Base-by-base conservation (phyloP, 2,329 filamentous ascomycete species). In the Epichloe hybrida region DNA sequence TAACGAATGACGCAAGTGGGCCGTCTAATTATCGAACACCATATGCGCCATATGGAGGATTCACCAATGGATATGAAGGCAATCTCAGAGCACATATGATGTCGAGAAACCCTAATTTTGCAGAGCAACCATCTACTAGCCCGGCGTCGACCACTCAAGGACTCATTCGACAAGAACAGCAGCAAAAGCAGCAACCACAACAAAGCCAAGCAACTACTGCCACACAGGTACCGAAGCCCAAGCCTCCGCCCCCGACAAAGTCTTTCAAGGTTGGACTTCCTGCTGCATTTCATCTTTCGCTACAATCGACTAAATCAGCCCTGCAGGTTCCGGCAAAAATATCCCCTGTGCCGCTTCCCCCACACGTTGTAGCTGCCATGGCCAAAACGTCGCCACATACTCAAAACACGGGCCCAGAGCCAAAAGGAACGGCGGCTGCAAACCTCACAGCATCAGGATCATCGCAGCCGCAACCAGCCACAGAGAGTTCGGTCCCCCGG, bases 41-140 rank as follows among this genome's bases (percentile, higher is more conserved):
- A 1, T 83, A 83, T 58, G 71, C 74, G 15, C 67, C 70, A 2
- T 72, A 68, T 65, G 74, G 75, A 23, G 79, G 78, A 0, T 81
- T 81, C 56, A 79, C 74, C 36, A 82, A 82, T 53, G 77, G 77
- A 4, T 80, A 81, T 51, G 76, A 80, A 61, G 76, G 74, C 20
- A 74, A 73, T 46, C 53, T 73, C 17, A 66, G 68, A 46, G 69
- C 70, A 17, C 71, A 75, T 52, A 38, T 76, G 43, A 68, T 72
- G 62, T 56, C 60, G 12, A 63, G 61, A 46, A 59, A 61, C 17
- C 55, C 57, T 17, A 59, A 62, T 7, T 46, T 61, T n/a, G 48
- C 63, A 37, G 57, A 57, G 45, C 67, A 15, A 34, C 38, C 15
- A 21, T 8, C 13, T 31, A 5, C 17, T 17, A 34, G 36, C 21